phyloP scores from a whole-genome alignment of 2,329 filamentous ascomycete genomes.

The Aureobasidium namibiae region DNA sequence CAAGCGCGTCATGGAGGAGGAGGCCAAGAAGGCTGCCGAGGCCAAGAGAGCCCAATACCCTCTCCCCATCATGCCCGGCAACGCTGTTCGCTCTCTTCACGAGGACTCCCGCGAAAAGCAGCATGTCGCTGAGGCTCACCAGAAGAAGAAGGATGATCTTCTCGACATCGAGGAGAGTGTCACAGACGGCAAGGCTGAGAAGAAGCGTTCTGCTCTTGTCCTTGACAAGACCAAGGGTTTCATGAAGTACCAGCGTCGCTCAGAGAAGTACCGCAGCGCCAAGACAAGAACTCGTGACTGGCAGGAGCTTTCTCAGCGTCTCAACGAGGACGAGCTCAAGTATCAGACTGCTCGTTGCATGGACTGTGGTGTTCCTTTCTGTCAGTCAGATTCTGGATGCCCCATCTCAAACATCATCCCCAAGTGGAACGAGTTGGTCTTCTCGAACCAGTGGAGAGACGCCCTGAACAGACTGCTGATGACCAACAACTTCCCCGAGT shows the following conservation, averaged over 20 bases:
- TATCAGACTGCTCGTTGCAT: conserved; percentile 96
- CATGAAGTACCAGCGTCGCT: conserved; percentile 91
- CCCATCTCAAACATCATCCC: conserved; percentile 97
- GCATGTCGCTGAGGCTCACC: conserved; percentile 53
- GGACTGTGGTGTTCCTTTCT: conserved; percentile 98
- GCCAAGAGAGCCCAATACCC: conserved; percentile 78
- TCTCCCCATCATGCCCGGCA: conserved; percentile 66
- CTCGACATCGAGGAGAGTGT: conserved; percentile 86
- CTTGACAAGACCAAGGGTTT: conserved; percentile 97
- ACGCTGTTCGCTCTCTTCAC: conserved; percentile 46
- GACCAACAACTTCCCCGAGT: conserved; percentile 98
- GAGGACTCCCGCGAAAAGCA: conserved; percentile 47
- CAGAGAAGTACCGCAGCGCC: conserved; percentile 84
- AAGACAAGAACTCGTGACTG: conserved; percentile 85
- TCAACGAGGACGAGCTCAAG: conserved; percentile 91
- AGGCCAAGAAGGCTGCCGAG: conserved; percentile 75
- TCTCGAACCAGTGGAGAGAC: conserved; percentile 74
- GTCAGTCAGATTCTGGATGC: conserved; percentile 90
- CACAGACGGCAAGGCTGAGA: conserved; percentile 73
- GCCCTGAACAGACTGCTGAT: conserved; percentile 84
- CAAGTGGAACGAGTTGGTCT: conserved; percentile 85
- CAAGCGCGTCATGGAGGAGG: conserved; percentile 83
- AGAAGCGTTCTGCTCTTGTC: conserved; percentile 80
- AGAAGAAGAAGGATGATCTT: conserved; percentile 60
- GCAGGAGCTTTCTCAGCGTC: conserved; percentile 78